These are phyloP conservation scores for Chlamydomonas reinhardtii DNA, from an alignment of 163 green algal species.

Conservation along the genomic window DNA sequence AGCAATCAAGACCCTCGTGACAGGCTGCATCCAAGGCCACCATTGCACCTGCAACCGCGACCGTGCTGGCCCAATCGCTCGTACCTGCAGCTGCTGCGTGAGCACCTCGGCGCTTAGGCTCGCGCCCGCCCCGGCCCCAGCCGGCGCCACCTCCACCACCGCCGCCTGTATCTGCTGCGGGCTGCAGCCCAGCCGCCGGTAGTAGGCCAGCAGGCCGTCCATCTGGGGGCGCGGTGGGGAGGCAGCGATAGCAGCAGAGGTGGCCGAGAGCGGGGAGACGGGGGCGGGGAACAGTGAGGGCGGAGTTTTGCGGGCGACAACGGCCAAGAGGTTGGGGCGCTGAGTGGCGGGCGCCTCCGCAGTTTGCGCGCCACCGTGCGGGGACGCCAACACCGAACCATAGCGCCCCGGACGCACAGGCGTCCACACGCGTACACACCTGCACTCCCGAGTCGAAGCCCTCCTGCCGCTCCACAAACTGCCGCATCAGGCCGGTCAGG, in stretches of 20 bases:
- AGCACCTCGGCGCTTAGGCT: not conserved
- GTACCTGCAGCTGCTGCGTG: conserved; percentile 24
- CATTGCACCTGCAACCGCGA: no score
- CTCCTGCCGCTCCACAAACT: not conserved
- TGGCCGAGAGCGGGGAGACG: no score
- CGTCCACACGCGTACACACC: not conserved
- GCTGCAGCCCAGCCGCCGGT: conserved; percentile 36
- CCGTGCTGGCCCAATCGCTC: not conserved
- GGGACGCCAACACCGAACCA: no score
- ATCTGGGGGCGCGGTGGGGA: not conserved
- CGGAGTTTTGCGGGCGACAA: no score
- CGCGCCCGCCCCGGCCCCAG: not conserved
- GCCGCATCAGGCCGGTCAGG: conserved; percentile 10
- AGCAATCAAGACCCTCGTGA: no score
- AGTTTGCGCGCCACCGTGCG: no score
- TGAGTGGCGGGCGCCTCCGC: no score
- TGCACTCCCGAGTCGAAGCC: conserved; percentile 18
- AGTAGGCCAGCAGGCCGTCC: conserved; percentile 44
- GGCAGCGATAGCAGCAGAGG: no score
- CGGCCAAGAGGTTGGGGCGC: no score
- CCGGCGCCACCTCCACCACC: not conserved
- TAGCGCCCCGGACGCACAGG: no score
- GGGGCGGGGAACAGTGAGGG: not conserved
- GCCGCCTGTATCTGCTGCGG: conserved; percentile 10
- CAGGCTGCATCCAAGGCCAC: no score